Evolutionary conservation across 768 basidiomycete species (phyloP), one percentile per base, ranked within the genome.

Genomic region (Phaeolepiota aurea): DNA sequence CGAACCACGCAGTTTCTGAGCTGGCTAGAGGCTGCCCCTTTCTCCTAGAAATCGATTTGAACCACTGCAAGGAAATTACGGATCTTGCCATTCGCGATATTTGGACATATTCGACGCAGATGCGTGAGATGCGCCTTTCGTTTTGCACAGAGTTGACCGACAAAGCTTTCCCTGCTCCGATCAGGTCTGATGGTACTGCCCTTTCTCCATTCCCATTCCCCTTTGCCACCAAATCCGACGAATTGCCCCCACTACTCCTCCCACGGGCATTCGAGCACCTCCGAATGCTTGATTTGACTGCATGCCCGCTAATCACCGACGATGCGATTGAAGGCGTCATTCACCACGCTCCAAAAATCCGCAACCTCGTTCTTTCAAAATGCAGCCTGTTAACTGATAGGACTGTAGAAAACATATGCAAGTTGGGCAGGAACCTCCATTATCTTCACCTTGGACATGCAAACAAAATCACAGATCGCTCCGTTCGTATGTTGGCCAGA

Each of bases 401-500:
- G 43, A 74, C 86, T 1, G 77, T 98, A 25, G 81, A 85, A 49
- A 83, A 76, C 44, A 87, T 98, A 22, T 87, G 87, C 58, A 71
- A 69, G 54, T 72, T 99, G 13, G 93, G 93, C n/a, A 84, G 86
- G 56, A 79, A 92, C 56, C 58, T 99, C 22, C 96, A 98, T 57
- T 90, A 94, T 56, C 74, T 99, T 22, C 96, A 99, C 58, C 72
- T 98, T 30, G 96, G 92, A 4, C 94, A 99, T 65, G 87, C 89
- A 4, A 68, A 68, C 48, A 82, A 79, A 50, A 91, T 98, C 47
- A 94, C 91, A 4, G 96, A 99, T 58, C 74, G 75, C 30, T 89
- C 87, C 5, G 85, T 99, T 23, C 82, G 79, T 41, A 72, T 74
- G 7, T 69, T 99, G 16, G 93, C 91, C 9, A 71, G 88, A 32